phyloP scores from a whole-genome alignment of 2,329 filamentous ascomycete genomes.

The Zelopaecilomyces penicillatus region DNA sequence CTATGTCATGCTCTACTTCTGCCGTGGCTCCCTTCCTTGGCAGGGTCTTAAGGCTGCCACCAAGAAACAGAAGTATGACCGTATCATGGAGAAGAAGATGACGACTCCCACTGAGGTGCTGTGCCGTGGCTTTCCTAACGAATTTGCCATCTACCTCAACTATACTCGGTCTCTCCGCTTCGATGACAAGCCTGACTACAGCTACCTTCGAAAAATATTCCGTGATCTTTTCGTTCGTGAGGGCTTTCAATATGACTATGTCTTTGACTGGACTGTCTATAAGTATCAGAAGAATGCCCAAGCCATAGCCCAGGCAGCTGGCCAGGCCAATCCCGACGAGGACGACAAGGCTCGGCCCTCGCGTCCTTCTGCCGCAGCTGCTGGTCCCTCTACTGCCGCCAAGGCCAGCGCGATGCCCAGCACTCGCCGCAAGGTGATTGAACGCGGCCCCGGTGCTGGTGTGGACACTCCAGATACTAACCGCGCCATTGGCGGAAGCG shows the following conservation, averaged over 20 bases:
- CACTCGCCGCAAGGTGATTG: constrained; percentile 78
- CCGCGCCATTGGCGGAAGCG: constrained; percentile 70
- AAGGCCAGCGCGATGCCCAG: constrained; percentile 68
- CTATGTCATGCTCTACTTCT: constrained; percentile 99
- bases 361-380: constrained; percentile 57
- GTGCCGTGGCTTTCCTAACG: constrained; percentile 97
- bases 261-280: constrained; percentile 99
- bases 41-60: constrained; percentile 97
- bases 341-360: constrained; percentile 68
- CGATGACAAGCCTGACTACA: constrained; percentile 99
- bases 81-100: constrained; percentile 99
- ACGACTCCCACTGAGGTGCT: constrained; percentile 97
- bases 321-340: constrained; percentile 57
- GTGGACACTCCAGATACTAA: constrained; percentile 64
- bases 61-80: constrained; percentile 99
- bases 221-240: constrained; percentile 97
- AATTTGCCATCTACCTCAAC: constrained; percentile 99
- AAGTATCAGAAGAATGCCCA: constrained; percentile 99
- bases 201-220: constrained; percentile 99
- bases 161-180: constrained; percentile 98
- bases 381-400: constrained; percentile 53
- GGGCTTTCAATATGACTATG: constrained; percentile 99
- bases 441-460: constrained; percentile 49
- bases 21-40: constrained; percentile 96
- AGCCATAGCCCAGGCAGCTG: constrained; percentile 78